Conservation (phyloP, 1,284 basidiomycete species). For the Fomes fomentarius region DNA sequence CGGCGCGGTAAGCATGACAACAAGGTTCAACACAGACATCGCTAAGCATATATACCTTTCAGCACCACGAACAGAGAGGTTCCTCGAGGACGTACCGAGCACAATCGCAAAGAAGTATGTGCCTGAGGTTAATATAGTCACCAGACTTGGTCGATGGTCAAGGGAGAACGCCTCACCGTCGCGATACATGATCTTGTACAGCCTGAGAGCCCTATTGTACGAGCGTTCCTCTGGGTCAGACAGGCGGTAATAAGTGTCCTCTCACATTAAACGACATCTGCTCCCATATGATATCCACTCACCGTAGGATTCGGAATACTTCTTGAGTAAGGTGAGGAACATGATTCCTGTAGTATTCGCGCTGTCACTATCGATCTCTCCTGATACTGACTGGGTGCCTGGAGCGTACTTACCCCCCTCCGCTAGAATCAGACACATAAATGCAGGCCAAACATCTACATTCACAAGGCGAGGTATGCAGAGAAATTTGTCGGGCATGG, state of each 20-base stretch:
- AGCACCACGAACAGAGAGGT: no score
- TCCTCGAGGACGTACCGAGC: neutral
- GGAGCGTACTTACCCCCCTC: neutral
- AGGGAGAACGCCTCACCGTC: neutral
- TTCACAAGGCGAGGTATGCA: neutral
- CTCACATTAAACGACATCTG: no score
- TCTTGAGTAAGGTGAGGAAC: neutral
- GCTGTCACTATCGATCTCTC: no score
- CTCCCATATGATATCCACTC: neutral
- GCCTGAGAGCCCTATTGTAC: no score
- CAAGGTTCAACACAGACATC: neutral
- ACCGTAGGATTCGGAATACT: neutral
- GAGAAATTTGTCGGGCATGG: no score
- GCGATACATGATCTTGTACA: neutral
- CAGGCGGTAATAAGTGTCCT: neutral
- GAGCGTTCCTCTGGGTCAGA: no score
- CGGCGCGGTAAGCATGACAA: neutral
- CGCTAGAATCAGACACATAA: neutral
- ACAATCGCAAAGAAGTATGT: neutral
- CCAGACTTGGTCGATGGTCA: no score
- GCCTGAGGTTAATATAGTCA: no score
- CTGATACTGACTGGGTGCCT: no score
- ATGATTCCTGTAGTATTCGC: neutral
- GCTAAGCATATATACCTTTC: neutral
- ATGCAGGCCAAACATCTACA: neutral